phyloP scores from a whole-genome alignment of 2,329 filamentous ascomycete genomes.

The Fusarium nematophilum region DNA sequence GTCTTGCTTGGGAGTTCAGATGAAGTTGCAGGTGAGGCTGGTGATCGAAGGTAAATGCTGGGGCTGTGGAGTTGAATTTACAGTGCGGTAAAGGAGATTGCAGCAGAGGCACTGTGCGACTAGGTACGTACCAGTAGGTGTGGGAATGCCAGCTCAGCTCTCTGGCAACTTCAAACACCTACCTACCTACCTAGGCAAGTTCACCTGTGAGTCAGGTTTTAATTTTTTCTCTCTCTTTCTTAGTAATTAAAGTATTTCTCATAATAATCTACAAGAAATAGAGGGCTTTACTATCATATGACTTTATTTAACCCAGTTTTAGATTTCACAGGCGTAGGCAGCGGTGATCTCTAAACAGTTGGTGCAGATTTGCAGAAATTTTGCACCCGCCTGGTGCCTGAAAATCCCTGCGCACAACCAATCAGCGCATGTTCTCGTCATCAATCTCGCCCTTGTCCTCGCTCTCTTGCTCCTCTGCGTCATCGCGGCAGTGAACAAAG shows the following conservation, averaged over 20 bases:
- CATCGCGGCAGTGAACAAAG: slow-evolving; percentile 15
- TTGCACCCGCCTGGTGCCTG: slow-evolving; percentile 25
- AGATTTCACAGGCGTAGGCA: no score
- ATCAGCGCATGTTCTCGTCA: slow-evolving; percentile 16
- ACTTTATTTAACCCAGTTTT: no score
- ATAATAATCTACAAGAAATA: no score
- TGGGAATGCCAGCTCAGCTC: neutral
- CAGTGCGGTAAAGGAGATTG: slow-evolving; percentile 4
- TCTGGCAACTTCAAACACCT: no score
- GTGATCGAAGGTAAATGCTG: slow-evolving; percentile 37
- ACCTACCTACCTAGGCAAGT: no score
- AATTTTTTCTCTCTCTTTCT: no score
- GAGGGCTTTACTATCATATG: no score
- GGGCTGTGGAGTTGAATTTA: slow-evolving; percentile 34
- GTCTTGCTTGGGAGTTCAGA: slow-evolving; percentile 9
- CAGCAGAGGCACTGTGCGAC: neutral
- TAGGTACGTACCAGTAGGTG: neutral
- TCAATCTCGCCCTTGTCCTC: slow-evolving; percentile 13
- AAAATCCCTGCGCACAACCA: slow-evolving; percentile 24
- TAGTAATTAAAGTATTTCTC: no score
- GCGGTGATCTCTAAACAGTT: neutral
- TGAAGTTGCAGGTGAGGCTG: slow-evolving; percentile 35
- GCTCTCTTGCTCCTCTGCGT: slow-evolving; percentile 27
- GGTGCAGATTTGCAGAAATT: neutral
- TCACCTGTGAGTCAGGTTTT: no score